These are phyloP conservation scores for Fusarium kyushuense DNA, from an alignment of 2,329 filamentous ascomycete genomes.

Conservation along the genomic window DNA sequence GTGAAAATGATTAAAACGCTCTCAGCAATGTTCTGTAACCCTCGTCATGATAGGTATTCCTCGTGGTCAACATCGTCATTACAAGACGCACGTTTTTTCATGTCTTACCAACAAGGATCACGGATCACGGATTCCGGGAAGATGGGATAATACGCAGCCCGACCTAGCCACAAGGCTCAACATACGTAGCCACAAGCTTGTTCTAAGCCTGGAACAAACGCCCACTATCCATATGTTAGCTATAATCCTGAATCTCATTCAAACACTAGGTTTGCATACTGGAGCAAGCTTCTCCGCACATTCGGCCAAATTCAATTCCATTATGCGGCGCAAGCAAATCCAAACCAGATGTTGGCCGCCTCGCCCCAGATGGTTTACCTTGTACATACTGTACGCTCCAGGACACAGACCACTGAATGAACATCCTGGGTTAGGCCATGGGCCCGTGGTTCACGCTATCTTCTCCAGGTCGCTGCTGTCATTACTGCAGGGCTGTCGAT, in stretches of 20 bases:
- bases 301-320: conserved; percentile 43
- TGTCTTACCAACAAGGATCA: conserved; percentile 34
- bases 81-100: conserved; percentile 18
- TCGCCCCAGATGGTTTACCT: conserved; percentile 19
- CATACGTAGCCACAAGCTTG: conserved; percentile 25
- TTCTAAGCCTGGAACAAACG: conserved; percentile 1
- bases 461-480: conserved; percentile 38
- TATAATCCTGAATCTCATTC: conserved; percentile 38
- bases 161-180: conserved; percentile 37
- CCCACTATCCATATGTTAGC: conserved; percentile 17
- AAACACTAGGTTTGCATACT: conserved; percentile 36
- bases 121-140: conserved; percentile 27
- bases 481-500: conserved; percentile 35
- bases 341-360: conserved; percentile 30
- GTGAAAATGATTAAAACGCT: conserved; percentile 19
- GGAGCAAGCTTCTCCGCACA: conserved; percentile 45
- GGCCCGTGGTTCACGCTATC: conserved; percentile 43
- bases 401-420: conserved; percentile 28
- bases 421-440: conserved; percentile 18
- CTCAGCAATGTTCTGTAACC: not conserved
- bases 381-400: conserved; percentile 10
- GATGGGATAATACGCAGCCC: conserved; percentile 13
- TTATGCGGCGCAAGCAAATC: conserved; percentile 37
- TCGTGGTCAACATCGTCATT: conserved; percentile 22
- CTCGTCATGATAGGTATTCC: not conserved